Evolutionary conservation across 345 rosid species (phyloP), one percentile per base, ranked within the genome.

Genomic region (Corymbia maculata): DNA sequence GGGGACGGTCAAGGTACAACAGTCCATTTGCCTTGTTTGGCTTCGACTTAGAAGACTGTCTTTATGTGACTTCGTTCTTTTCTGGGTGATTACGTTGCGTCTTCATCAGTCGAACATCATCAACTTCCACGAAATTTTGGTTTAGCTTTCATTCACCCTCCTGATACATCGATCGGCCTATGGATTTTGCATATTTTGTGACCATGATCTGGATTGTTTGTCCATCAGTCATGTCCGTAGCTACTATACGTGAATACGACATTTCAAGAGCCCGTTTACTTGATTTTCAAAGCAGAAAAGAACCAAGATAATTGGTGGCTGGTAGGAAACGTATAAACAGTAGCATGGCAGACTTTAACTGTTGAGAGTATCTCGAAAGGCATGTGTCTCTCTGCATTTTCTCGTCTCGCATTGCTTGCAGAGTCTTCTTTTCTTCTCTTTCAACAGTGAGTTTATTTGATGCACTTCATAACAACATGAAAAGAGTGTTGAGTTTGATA

Each of bases 1-100:
- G 88, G 90, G 90, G 53, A 92, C 93, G 3, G 93, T 91, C 79
- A 89, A 92, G 6, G 6, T 51, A 51, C 6, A 36, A 15, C 52
- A 13, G 52, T 51, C 52, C 52, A 12, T 51, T 51, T 51, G 52
- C 52, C 52, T 51, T 15, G 52, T 51, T 51, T 51, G 14, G 13
- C 52, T 51, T 51, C 52, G 14, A 51, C 16, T 51, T 51, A 51
- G 52, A 51, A 51, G 52, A 55, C 61, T 52, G 21, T 19, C 21
- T 52, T 15, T 6, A 52, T 8, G 95, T 55, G 61, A 55, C 24
- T 22, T 57, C 4, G 6, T 21, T 57, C 61, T 22, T 9, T 57
- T 57, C 28, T 22, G 61, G 61, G 0, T 57, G 22, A 21, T 57
- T 57, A 57, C 24, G 61, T 57, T 57, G 9, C 61, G 22, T 57